These are phyloP conservation scores for Microdochium paspali DNA, from an alignment of 2,329 filamentous ascomycete species.

Conservation along the genomic window DNA sequence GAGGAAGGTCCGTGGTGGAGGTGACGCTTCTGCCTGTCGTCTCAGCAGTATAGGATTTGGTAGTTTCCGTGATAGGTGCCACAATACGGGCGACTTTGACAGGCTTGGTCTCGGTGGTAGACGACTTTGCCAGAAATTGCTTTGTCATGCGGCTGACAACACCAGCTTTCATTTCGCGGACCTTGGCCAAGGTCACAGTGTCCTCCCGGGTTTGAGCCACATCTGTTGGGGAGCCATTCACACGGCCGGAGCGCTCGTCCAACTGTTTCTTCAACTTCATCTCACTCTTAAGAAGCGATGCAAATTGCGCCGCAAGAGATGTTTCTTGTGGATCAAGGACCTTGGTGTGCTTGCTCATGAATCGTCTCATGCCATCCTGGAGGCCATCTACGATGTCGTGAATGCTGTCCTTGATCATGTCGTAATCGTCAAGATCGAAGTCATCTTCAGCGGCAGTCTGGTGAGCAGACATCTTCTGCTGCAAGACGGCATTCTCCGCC, in stretches of 20 bases:
- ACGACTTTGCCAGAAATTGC: conserved; percentile 9
- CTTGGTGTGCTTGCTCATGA: neutral
- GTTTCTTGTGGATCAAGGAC: neutral
- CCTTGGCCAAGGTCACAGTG: neutral
- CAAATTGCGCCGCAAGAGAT: neutral
- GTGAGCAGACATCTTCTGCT: conserved; percentile 11
- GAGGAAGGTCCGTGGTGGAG: conserved; percentile 19
- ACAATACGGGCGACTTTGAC: conserved; percentile 21
- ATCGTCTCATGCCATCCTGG: neutral
- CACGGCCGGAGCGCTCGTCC: conserved; percentile 9
- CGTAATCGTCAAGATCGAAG: conserved; percentile 2
- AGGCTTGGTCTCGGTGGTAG: conserved; percentile 14
- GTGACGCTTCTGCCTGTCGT: conserved; percentile 23
- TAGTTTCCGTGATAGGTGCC: conserved; percentile 14
- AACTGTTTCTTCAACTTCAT: conserved; percentile 11
- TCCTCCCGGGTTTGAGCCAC: conserved; percentile 7
- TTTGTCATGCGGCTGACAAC: neutral
- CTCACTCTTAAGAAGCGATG: conserved; percentile 8
- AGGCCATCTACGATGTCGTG: conserved; percentile 26
- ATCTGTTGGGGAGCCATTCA: conserved; percentile 9
- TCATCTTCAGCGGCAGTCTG: conserved; percentile 8
- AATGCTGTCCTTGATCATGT: conserved; percentile 15
- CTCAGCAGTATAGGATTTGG: conserved; percentile 17
- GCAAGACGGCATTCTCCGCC: conserved; percentile 13
- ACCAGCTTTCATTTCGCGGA: conserved; percentile 4